Base-by-base conservation (phyloP, 345 rosid genomes). In the Eucalyptus regnans region DNA sequence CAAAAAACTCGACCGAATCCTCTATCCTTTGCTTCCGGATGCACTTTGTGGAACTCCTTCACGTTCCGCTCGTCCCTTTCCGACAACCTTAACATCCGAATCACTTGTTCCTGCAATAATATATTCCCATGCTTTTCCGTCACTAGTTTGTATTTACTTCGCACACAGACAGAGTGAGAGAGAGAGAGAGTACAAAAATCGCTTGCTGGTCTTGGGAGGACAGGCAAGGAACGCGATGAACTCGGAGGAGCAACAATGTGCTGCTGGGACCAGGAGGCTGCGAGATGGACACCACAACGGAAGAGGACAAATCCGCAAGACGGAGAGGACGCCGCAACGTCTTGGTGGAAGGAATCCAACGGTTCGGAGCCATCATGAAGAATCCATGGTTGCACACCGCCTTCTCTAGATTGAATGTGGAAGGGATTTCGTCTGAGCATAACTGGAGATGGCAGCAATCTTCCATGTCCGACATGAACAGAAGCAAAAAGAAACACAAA, bases 341-440 rank as follows among this genome's bases (percentile, higher is more conserved):
- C 54, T 91, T 91, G 22, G 89, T 58, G 29, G 89, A 71, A 14
- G 94, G 91, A 33, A 87, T 52, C 95, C 95, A 94, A 2, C 76
- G 58, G 20, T 95, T 94, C 6, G 95, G 95, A 87, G 94, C 89
- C 95, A 94, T 94, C 95, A 94, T 95, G 86, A 93, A 94, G 43
- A 91, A 94, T 3, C 95, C 95, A 64, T 64, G 71, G 71, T 64
- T 64, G 71, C 71, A 64, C 71, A 64, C 71, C 71, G 93, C 91
- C 58, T 50, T 90, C 85, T 92, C 95, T 90, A 95, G 86, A 16
- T 89, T 90, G 86, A 93, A 93, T 11, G n/a, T 92, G 23, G 88
- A 43, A 8, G 11, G 33, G 49, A 89, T 44, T n/a, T 60, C 88
- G 6, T 76, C 89, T 16, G 90, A 62, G 18, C 58, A 22, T 37